Evolutionary conservation across 2,329 filamentous ascomycete species (phyloP).

Genomic region (Aureobasidium sp.): DNA sequence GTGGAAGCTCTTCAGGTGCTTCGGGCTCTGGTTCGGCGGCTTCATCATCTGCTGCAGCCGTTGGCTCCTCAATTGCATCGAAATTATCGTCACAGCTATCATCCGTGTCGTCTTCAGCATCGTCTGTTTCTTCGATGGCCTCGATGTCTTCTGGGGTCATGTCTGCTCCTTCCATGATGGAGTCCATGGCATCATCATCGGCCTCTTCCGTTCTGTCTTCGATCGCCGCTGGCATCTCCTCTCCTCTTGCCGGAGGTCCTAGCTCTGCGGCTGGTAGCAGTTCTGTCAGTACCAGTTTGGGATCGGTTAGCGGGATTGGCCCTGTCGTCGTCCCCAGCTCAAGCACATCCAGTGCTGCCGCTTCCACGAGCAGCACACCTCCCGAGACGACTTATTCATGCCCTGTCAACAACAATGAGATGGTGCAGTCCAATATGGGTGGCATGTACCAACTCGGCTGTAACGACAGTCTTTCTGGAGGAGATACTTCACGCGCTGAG

Average conservation of each 20-base stretch:
- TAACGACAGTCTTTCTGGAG: not conserved
- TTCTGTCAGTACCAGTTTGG: not conserved
- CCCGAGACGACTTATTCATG: not conserved
- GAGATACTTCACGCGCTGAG: not conserved
- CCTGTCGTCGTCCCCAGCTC: conserved; percentile 3
- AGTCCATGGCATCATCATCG: not conserved
- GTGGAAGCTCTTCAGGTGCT: not conserved
- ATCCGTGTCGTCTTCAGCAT: not conserved
- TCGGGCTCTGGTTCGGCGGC: not conserved
- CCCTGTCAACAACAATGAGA: not conserved
- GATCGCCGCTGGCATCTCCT: too few relatives aligned
- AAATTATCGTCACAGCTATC: not conserved
- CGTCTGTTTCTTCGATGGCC: not conserved
- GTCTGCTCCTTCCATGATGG: not conserved
- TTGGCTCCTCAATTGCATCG: not conserved
- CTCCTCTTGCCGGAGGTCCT: not conserved
- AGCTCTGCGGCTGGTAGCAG: not conserved
- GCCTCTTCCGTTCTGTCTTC: not conserved
- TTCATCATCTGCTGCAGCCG: not conserved
- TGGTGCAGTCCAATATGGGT: not conserved
- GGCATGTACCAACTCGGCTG: not conserved
- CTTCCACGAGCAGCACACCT: not conserved
- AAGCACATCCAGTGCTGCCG: not conserved
- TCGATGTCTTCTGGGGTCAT: not conserved
- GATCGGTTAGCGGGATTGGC: not conserved